Evolutionary conservation across 2,329 filamentous ascomycete genomes (phyloP), one percentile per base, ranked within the genome.

Genomic region (Fusarium fujikuroi): DNA sequence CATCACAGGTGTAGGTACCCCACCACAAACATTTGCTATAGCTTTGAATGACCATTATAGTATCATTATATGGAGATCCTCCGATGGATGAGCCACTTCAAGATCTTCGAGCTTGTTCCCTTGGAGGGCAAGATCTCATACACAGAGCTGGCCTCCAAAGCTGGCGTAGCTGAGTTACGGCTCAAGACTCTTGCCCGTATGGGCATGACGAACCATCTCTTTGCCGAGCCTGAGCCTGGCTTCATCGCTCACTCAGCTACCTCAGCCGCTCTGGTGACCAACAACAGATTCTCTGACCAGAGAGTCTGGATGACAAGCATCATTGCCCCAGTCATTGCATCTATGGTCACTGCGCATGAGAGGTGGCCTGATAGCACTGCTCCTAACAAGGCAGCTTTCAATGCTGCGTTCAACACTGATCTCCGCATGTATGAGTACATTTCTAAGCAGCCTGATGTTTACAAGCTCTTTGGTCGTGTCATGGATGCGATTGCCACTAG

Each of bases 1-100:
- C 21, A 39, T 57, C 19, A 62, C 40, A 16, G 59, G 59, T 15
- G 59, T 62, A 18, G 32, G 59, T 37, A 11, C 0, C 5, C 2
- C 2, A 1, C 0, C 1, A 14, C 19, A 19, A 2, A 1, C 15
- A 16, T 5, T 3, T 2, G 1, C 9, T 9, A 0, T 23, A 10
- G 11, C 15, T 30, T 19, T 23, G 0, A 16, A 1, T 61, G 2
- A 61, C 39, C 1, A 1, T 14, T 21, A 0, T 16, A 61, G 59
- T 57, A 37, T 1, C 49, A 57, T 15, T 57, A 62, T 11, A 62
- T 62, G 59, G 59, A 62, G 1, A 62, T 62, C 5, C 19, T 62
- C 0, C 59, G 59, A 36, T 62, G 59, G 59, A 62, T 62, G 59
- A 57, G 59, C 32, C 49, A 62, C 1, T 62, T 62, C 19, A 57